phyloP scores from a whole-genome alignment of 2,329 filamentous ascomycete species.

The Helminthosporium solani region DNA sequence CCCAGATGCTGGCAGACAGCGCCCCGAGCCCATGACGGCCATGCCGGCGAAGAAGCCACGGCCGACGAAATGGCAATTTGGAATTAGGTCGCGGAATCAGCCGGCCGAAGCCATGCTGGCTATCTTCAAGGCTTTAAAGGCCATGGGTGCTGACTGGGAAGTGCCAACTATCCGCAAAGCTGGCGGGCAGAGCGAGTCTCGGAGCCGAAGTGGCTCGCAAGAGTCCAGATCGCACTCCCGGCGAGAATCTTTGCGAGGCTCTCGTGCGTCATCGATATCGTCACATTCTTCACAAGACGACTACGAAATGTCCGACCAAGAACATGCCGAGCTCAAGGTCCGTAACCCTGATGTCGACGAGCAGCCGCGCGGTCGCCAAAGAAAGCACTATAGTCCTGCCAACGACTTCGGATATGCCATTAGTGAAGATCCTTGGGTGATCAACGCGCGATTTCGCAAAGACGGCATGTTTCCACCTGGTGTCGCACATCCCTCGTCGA shows the following conservation, averaged over 20 bases:
- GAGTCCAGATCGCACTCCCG: constrained; percentile 28
- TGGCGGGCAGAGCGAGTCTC: constrained; percentile 43
- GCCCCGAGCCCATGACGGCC: constrained; percentile 57
- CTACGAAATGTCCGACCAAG: constrained; percentile 8
- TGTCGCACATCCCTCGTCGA: constrained; percentile 51
- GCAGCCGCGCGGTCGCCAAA: constrained; percentile 37
- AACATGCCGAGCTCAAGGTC: constrained; percentile 29
- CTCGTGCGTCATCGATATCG: constrained; percentile 36
- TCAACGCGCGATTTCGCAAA: constrained; percentile 85
- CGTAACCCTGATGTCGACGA: constrained; percentile 25
- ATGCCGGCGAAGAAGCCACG: constrained; percentile 68
- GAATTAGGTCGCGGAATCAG: constrained; percentile 89
- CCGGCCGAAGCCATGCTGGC: constrained; percentile 93
- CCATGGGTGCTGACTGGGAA: constrained; percentile 88
- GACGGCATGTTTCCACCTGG: constrained; percentile 66
- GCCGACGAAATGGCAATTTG: constrained; percentile 95
- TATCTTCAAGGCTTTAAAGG: constrained; percentile 87
- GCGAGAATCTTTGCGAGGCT: constrained; percentile 35
- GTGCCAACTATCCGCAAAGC: constrained; percentile 47
- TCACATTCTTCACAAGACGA: constrained; percentile 33
- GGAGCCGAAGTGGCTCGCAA: constrained; percentile 34
- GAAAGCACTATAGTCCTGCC: constrained; percentile 46
- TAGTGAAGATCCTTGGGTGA: constrained; percentile 94
- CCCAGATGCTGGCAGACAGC: constrained; percentile 55
- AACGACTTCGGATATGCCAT: constrained; percentile 70